phyloP scores from a whole-genome alignment of 495 filamentous ascomycete genomes.

The Eremomyces bilateralis region DNA sequence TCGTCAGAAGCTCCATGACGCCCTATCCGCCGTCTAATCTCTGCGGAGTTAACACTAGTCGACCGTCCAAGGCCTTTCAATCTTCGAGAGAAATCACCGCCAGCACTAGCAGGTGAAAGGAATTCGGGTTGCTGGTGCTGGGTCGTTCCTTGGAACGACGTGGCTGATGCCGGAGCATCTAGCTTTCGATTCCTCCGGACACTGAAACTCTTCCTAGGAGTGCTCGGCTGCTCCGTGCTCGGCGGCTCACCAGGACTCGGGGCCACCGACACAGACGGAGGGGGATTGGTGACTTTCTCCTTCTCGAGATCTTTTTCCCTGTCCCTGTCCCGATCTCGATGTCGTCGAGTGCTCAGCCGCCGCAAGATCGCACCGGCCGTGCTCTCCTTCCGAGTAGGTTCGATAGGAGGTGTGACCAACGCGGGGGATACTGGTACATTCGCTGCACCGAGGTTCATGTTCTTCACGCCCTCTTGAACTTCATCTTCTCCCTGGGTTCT shows the following conservation, averaged over 20 bases:
- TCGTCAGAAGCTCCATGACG: conserved; percentile 31
- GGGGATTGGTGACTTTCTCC: too few relatives aligned
- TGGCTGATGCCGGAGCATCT: conserved; percentile 28
- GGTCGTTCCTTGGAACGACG: conserved; percentile 36
- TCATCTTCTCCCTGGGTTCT: conserved; percentile 95
- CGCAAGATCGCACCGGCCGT: conserved; percentile 70
- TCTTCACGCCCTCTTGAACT: conserved; percentile 51
- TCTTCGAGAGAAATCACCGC: conserved; percentile 32
- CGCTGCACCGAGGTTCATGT: conserved; percentile 35
- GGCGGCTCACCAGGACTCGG: too few relatives aligned
- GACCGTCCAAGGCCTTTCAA: conserved; percentile 53
- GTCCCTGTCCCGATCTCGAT: conserved; percentile 30
- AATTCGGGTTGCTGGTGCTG: conserved; percentile 53
- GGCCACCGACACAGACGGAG: too few relatives aligned
- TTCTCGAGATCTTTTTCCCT: conserved; percentile 27
- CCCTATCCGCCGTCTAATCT: conserved; percentile 40
- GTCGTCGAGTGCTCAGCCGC: conserved; percentile 70
- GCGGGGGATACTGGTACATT: conserved; percentile 30
- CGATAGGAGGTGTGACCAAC: conserved; percentile 29
- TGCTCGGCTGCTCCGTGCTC: too few relatives aligned
- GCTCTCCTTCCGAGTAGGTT: conserved; percentile 63
- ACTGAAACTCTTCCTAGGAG: conserved; percentile 60
- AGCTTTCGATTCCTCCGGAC: conserved; percentile 47
- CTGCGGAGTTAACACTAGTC: conserved; percentile 69
- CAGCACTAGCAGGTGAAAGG: conserved; percentile 42